phyloP scores from a whole-genome alignment of 108 stramenopile species.

The Fragilariopsis cylindrus region DNA sequence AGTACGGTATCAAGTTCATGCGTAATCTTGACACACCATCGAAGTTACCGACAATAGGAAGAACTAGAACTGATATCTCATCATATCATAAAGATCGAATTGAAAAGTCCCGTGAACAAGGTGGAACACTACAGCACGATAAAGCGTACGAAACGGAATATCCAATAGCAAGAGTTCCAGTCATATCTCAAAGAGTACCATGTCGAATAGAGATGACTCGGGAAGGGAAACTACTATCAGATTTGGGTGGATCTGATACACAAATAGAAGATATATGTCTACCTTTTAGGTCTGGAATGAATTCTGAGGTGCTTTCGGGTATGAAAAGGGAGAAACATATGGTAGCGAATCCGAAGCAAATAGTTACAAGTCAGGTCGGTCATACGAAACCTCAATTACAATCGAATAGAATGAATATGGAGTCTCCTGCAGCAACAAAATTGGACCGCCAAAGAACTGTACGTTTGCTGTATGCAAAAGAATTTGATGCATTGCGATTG shows the following conservation, averaged over 20 bases:
- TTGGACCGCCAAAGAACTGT: conserved; percentile 21
- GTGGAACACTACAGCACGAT: not conserved
- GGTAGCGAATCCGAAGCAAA: no score
- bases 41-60: no score
- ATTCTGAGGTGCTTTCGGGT: not conserved
- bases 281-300: not conserved
- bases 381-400: no score
- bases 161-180: not conserved
- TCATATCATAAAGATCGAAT: conserved; percentile 19
- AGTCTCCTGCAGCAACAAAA: conserved; percentile 1
- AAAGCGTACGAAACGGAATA: not conserved
- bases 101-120: conserved; percentile 8
- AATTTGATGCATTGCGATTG: conserved; percentile 18
- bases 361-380: no score
- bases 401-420: not conserved
- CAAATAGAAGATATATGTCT: not conserved
- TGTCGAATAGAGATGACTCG: not conserved
- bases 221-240: not conserved
- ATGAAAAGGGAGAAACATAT: no score
- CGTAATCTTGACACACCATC: no score
- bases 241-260: not conserved
- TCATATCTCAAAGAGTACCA: not conserved
- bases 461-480: conserved; percentile 9
- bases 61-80: not conserved
- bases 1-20: no score